Conservation (phyloP, 306 rosid genomes). For the Datisca glomerata region DNA sequence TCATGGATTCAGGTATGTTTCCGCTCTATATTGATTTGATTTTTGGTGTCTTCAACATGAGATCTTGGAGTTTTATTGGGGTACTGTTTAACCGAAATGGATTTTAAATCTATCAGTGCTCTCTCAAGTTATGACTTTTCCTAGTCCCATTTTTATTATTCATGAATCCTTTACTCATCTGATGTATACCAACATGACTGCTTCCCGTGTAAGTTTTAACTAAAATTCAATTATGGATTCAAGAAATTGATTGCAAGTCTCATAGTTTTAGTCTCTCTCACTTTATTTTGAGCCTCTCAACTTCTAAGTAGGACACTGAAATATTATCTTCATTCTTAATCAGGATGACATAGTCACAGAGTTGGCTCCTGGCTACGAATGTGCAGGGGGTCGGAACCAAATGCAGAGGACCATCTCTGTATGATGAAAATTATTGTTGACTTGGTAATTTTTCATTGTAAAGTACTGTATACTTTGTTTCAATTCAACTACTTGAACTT, state of each 20-base stretch:
- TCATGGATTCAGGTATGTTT: no score
- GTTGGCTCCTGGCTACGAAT: constrained; percentile 6
- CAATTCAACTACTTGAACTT: no score
- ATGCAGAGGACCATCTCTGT: constrained; percentile 13
- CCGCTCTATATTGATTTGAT: no score
- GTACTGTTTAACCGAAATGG: no score
- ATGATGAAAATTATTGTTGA: constrained; percentile 12
- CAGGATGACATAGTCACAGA: constrained; percentile 16
- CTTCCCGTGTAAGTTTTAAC: constrained; percentile 19
- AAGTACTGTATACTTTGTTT: neutral
- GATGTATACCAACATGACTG: no score
- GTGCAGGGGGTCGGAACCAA: constrained; percentile 9
- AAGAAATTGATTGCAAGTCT: constrained; percentile 13
- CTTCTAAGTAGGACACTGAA: neutral
- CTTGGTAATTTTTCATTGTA: constrained; percentile 18
- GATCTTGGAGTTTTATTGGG: no score
- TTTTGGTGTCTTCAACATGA: no score
- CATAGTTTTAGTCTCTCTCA: constrained; percentile 12
- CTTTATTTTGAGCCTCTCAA: neutral
- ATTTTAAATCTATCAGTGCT: no score
- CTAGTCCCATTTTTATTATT: neutral
- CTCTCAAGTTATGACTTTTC: constrained; percentile 16
- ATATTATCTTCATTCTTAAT: neutral
- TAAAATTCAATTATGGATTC: constrained; percentile 21
- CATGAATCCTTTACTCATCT: no score